A percentile compares a stretch with the other conserved stretches of the same genome.
These are phyloP conservation scores for Lichtheimia ornata DNA, from an alignment of 371 early-diverging fungal genomes.

Conservation along the genomic window DNA sequence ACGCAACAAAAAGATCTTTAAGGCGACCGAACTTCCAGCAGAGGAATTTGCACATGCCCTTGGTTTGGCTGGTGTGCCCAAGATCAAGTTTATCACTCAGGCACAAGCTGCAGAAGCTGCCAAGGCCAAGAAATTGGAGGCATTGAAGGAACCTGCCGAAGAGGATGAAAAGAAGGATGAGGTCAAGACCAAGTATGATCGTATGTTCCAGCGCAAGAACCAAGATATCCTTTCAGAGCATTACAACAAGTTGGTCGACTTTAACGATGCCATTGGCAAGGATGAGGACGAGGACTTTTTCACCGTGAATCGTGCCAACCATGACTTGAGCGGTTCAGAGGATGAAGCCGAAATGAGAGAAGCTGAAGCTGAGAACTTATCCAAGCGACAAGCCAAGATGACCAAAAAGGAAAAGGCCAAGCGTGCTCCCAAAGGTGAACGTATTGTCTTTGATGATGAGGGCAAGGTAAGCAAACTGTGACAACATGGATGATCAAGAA, in stretches of 20 bases:
- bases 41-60: conserved; percentile 87
- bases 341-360: conserved; percentile 36
- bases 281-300: conserved; percentile 77
- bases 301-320: conserved; percentile 77
- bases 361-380: conserved; percentile 42
- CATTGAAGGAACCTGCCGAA: conserved; percentile 39
- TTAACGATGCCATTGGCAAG: conserved; percentile 44
- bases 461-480: conserved; percentile 63
- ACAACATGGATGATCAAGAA: neutral
- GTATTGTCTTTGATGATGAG: conserved; percentile 90
- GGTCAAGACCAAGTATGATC: conserved; percentile 81
- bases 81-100: conserved; percentile 83
- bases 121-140: conserved; percentile 34
- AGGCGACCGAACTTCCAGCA: conserved; percentile 81
- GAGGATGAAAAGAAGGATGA: conserved; percentile 32
- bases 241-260: conserved; percentile 80
- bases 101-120: conserved; percentile 29
- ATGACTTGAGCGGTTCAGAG: conserved; percentile 58
- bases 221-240: conserved; percentile 89
- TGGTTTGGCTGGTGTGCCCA: conserved; percentile 94
- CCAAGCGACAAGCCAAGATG: conserved; percentile 71
- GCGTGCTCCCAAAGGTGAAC: conserved; percentile 66
- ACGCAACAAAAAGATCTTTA: conserved; percentile 85
- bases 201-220: conserved; percentile 92
- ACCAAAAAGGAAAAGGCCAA: conserved; percentile 76